These are phyloP conservation scores for Trichosporon faecale DNA, from an alignment of 1,284 basidiomycete genomes.

Conservation along the genomic window DNA sequence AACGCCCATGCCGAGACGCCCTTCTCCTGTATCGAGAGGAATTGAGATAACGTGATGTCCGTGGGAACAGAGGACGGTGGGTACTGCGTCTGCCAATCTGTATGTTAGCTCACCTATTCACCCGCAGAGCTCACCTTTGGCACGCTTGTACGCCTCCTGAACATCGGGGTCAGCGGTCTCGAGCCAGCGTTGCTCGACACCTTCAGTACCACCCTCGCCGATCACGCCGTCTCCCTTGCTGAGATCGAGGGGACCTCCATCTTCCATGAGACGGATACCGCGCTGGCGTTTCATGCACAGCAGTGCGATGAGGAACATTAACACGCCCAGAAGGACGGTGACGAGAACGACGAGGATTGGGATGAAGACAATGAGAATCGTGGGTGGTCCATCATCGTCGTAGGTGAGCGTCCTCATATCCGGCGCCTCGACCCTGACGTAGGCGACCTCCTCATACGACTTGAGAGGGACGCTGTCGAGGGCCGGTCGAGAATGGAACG, in stretches of 20 bases:
- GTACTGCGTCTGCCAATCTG: slow-evolving; percentile 86
- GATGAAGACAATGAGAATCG: slow-evolving; percentile 53
- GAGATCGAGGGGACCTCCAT: slow-evolving; percentile 90
- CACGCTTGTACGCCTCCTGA: slow-evolving; percentile 71
- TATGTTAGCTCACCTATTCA: slow-evolving; percentile 3
- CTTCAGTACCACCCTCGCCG: slow-evolving; percentile 85
- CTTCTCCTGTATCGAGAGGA: slow-evolving; percentile 95
- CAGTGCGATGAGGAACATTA: slow-evolving; percentile 82
- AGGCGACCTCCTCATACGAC: not conserved
- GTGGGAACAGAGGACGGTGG: slow-evolving; percentile 88
- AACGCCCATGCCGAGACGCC: slow-evolving; percentile 97
- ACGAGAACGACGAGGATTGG: slow-evolving; percentile 88
- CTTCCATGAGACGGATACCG: slow-evolving; percentile 77
- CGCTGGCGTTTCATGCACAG: slow-evolving; percentile 75
- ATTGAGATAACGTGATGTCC: slow-evolving; percentile 94
- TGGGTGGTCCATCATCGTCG: slow-evolving; percentile 32
- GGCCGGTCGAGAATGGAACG: not conserved
- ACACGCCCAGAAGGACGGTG: slow-evolving; percentile 85
- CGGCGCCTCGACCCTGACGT: not conserved
- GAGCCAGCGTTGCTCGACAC: slow-evolving; percentile 88
- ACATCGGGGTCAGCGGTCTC: slow-evolving; percentile 71
- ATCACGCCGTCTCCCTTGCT: slow-evolving; percentile 83
- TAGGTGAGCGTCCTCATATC: slow-evolving; percentile 11
- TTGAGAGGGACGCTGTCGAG: not conserved
- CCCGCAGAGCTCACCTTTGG: slow-evolving; percentile 67